These are phyloP conservation scores for Plasmopara halstedii DNA, from an alignment of 352 stramenopile species.

Conservation along the genomic window DNA sequence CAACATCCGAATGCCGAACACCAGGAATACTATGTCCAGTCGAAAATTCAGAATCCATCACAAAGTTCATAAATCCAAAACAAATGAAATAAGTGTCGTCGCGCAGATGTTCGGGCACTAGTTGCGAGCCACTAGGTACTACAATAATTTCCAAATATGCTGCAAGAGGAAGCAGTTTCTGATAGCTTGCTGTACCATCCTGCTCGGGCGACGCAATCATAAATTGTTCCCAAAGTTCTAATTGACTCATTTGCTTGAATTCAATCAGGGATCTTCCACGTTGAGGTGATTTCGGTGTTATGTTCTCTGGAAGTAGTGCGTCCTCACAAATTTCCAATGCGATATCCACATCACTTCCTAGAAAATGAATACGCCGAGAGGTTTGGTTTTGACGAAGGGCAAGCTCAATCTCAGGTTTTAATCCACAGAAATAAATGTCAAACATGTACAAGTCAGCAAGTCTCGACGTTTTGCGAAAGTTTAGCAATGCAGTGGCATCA, in stretches of 20 bases:
- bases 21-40: constrained; percentile 51
- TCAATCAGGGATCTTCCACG: constrained; percentile 29
- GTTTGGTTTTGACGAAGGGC: constrained; percentile 41
- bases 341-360: constrained; percentile 44
- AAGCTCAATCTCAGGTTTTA: constrained; percentile 42
- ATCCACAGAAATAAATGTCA: constrained; percentile 72
- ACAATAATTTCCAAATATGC: constrained; percentile 56
- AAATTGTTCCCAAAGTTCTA: constrained; percentile 66
- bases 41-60: constrained; percentile 60
- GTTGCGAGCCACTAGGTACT: constrained; percentile 28
- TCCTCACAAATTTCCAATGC: constrained; percentile 66
- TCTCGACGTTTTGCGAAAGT: constrained; percentile 57
- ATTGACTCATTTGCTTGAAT: constrained; percentile 52
- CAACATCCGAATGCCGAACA: constrained; percentile 17
- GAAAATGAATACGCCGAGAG: constrained; percentile 38
- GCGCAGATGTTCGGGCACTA: constrained; percentile 30
- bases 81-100: constrained; percentile 74
- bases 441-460: constrained; percentile 62
- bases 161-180: constrained; percentile 51
- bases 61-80: constrained; percentile 65
- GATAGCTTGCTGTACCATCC: constrained; percentile 20
- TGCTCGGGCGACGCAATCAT: constrained; percentile 30
- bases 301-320: constrained; percentile 31
- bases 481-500: constrained; percentile 67
- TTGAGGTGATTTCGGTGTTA: constrained; percentile 18